Evolutionary conservation across 331 rosid species (phyloP).

Genomic region (Acacia pycnantha): DNA sequence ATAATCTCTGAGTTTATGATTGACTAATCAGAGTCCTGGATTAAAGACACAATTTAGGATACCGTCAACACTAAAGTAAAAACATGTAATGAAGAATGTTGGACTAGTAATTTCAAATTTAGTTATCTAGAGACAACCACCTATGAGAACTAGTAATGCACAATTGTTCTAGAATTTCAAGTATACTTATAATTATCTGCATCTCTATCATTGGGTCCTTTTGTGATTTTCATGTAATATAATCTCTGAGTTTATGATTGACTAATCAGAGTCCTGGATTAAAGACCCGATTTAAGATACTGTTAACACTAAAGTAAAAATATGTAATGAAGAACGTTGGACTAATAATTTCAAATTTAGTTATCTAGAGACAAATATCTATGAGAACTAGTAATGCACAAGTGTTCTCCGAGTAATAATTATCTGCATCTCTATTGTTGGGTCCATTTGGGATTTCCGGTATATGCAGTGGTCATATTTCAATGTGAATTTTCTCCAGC

Average conservation of each 20-base stretch:
- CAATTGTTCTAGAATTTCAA: conserved; percentile 1
- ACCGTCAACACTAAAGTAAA: background rate
- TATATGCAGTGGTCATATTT: background rate
- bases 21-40: background rate
- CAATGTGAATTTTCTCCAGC: background rate
- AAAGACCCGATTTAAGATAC: background rate
- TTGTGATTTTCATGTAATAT: background rate
- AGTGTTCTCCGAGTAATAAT: background rate
- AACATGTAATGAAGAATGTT: background rate
- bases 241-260: background rate
- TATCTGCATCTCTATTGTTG: background rate
- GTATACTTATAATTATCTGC: background rate
- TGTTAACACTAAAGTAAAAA: background rate
- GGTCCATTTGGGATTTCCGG: background rate
- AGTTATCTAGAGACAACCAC: background rate
- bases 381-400: background rate
- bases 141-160: background rate
- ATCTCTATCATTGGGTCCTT: background rate
- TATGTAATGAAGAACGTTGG: background rate
- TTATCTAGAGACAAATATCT: background rate
- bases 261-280: background rate
- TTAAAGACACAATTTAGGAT: background rate
- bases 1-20: background rate
- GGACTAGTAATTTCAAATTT: background rate
- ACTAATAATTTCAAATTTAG: background rate